Evolutionary conservation across 345 rosid species (phyloP).

Genomic region (Theobroma cacao): DNA sequence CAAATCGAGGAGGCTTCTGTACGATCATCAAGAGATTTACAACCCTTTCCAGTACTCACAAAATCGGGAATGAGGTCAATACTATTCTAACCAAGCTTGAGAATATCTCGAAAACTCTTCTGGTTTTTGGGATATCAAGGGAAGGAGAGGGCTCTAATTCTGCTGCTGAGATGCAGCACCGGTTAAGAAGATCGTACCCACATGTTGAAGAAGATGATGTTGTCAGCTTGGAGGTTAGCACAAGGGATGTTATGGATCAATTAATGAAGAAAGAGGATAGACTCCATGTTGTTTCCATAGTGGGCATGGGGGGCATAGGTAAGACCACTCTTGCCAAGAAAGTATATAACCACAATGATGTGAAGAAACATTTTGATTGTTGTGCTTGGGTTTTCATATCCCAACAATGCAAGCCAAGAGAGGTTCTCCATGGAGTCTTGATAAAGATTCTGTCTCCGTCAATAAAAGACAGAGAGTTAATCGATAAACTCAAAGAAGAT

Average conservation of each 20-base stretch:
- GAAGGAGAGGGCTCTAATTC: constrained; percentile 6
- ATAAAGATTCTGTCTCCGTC: constrained; percentile 4
- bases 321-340: constrained; percentile 43
- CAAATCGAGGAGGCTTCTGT: no score
- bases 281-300: background rate
- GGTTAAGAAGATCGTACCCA: constrained; percentile 30
- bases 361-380: constrained; percentile 18
- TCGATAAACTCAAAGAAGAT: background rate
- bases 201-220: constrained; percentile 18
- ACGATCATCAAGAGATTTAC: no score
- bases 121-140: constrained; percentile 19
- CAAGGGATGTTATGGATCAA: constrained; percentile 7
- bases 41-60: no score
- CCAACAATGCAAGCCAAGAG: constrained; percentile 20
- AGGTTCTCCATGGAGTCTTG: constrained; percentile 28
- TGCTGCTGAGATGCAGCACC: constrained; percentile 10
- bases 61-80: no score
- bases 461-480: constrained; percentile 16
- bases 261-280: constrained; percentile 11
- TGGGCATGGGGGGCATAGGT: constrained; percentile 46
- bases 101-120: constrained; percentile 23
- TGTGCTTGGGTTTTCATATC: constrained; percentile 46
- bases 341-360: constrained; percentile 18
- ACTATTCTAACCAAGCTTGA: constrained; percentile 14
- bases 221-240: constrained; percentile 30